Base-by-base conservation (phyloP, 306 rosid genomes). In the Quercus agrifolia region DNA sequence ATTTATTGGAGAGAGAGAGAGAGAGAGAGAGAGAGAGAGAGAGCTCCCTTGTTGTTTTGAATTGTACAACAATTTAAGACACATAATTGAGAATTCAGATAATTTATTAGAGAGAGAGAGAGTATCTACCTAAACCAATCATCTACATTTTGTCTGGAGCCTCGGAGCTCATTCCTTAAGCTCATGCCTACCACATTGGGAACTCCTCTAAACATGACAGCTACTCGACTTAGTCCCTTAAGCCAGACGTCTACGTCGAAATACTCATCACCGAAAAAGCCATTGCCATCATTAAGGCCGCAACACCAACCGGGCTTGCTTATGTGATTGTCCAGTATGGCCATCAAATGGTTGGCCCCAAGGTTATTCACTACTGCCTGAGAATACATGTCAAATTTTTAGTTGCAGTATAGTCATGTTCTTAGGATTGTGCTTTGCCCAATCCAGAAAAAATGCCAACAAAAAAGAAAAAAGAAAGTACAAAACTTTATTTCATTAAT, bases 251-350 rank as follows among this genome's bases (percentile, higher is more conserved):
- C 87, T 0, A 97, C 93, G 77, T 90, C 70, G 82, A 93, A 93
- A 56, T 79, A 87, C 77, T 57, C 69, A 81, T 93, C 98, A 0
- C 97, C 95, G 20, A 91, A 93, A 73, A 91, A 93, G 1, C 98
- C 98, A 76, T 87, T 89, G 56, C 88, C 97, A 14, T 93, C 98
- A 7, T 33, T 31, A 76, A 18, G 73, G 71, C 92, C 84, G 85
- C 98, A 91, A 63, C 97, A 93, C 98, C 98, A 93, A 30, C 92
- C 91, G 20, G 98, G 98, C 61, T 85, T 80, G 72, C 91, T 89
- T 1, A 93, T 2, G 82, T 91, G 97, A 80, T 93, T 93, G 81
- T 93, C 98, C 83, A 93, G 74, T 70, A 93, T 85, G 44, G 88
- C 96, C 97, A 88, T 86, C 91, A 93, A 85, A 70, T 86, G 76